Conservation (phyloP, 2,329 filamentous ascomycete species). For the Teratosphaeria epicoccoides region DNA sequence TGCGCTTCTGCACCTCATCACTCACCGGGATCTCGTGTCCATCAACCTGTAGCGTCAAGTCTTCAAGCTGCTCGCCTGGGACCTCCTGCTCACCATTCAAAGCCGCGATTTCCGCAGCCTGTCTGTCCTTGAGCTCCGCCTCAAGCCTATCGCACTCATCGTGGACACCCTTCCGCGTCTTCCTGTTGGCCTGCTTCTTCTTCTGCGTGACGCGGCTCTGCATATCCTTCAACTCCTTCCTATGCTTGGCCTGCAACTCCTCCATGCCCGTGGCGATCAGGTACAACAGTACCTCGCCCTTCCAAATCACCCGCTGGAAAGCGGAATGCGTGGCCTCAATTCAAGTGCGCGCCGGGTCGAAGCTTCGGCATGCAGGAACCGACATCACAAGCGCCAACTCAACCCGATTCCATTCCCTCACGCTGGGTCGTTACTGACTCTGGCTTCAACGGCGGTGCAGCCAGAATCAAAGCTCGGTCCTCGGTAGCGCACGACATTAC, state of each 20-base stretch:
- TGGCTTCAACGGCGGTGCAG: too few relatives aligned
- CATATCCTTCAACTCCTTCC: slow-evolving; percentile 79
- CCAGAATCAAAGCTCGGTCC: background rate
- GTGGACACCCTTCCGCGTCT: slow-evolving; percentile 50
- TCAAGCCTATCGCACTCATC: slow-evolving; percentile 53
- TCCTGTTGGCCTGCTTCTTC: slow-evolving; percentile 92
- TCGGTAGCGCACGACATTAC: background rate
- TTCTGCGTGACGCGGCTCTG: slow-evolving; percentile 81
- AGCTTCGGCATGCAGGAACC: background rate
- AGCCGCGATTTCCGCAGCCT: slow-evolving; percentile 40
- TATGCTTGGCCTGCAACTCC: slow-evolving; percentile 66
- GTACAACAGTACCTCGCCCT: background rate
- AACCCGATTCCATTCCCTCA: background rate
- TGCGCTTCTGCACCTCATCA: background rate
- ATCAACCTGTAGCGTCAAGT: slow-evolving; percentile 12
- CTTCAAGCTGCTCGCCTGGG: slow-evolving; percentile 11
- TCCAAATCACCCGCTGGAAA: background rate
- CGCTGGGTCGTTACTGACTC: background rate
- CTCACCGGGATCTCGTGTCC: slow-evolving; percentile 2
- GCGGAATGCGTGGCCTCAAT: too few relatives aligned
- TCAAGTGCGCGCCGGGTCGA: too few relatives aligned
- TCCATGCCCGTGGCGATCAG: slow-evolving; percentile 49
- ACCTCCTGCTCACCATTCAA: slow-evolving; percentile 29
- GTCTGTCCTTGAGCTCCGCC: slow-evolving; percentile 44
- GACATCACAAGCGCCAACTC: background rate